phyloP scores from a whole-genome alignment of 1,284 basidiomycete species.

The Trametes hirsuta region DNA sequence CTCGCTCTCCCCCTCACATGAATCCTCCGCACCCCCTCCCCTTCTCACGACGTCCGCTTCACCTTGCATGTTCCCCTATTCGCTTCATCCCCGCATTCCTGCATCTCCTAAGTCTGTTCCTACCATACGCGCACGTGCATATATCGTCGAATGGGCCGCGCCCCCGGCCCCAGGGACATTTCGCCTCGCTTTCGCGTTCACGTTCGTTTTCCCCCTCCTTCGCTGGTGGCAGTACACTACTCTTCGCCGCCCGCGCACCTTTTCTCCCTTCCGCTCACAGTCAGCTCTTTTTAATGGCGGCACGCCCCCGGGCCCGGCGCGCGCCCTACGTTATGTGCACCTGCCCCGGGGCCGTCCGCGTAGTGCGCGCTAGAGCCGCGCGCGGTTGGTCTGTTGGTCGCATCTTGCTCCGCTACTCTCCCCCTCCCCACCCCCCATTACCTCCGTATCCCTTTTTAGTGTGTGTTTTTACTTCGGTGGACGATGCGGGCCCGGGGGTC shows the following conservation, averaged over 20 bases:
- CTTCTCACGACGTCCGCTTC: background rate
- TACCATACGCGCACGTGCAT: conserved; percentile 2
- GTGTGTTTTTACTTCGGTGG: background rate
- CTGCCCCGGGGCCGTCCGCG: background rate
- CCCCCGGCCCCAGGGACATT: conserved; percentile 10
- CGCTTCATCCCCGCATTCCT: background rate
- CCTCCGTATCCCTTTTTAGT: background rate
- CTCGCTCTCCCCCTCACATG: background rate
- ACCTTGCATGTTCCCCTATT: background rate
- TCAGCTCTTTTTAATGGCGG: background rate
- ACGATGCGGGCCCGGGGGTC: conserved; percentile 5
- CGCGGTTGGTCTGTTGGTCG: no score
- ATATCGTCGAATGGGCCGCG: conserved; percentile 3
- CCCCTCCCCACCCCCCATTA: background rate
- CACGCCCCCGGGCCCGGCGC: background rate
- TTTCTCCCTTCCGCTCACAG: background rate
- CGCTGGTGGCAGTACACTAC: background rate
- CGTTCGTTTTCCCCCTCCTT: conserved; percentile 7
- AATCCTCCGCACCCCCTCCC: background rate
- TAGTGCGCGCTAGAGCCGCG: no score
- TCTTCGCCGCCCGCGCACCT: background rate
- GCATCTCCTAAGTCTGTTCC: background rate
- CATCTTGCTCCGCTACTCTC: background rate
- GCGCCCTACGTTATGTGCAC: background rate
- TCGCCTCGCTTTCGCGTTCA: conserved; percentile 6